These are phyloP conservation scores for Bolboschoenus planiculmis DNA, from an alignment of 176 grass and related monocot species.

Conservation along the genomic window DNA sequence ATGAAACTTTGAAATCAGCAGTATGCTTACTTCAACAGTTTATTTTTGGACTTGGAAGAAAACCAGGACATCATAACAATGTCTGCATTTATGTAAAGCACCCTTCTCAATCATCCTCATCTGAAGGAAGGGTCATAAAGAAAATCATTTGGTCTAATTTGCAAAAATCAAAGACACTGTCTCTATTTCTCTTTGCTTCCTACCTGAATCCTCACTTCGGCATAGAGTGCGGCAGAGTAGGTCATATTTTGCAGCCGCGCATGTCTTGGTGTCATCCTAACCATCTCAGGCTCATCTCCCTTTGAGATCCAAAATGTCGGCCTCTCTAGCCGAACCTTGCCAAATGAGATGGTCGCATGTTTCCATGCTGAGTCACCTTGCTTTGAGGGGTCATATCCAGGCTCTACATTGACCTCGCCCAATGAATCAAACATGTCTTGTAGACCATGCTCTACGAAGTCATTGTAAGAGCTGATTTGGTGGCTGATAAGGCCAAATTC, in stretches of 20 bases:
- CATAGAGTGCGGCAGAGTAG: slow-evolving; percentile 59
- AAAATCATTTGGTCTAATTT: neutral
- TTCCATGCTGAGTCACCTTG: slow-evolving; percentile 62
- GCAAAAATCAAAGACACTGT: neutral
- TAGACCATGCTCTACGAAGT: slow-evolving; percentile 65
- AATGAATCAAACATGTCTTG: slow-evolving; percentile 80
- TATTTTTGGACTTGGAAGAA: neutral
- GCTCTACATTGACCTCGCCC: slow-evolving; percentile 66
- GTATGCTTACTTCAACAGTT: neutral
- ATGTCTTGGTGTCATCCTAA: slow-evolving; percentile 63
- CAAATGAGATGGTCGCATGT: slow-evolving; percentile 66
- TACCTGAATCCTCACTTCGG: slow-evolving; percentile 68
- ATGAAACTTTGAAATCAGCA: neutral
- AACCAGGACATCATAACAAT: neutral
- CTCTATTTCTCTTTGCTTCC: neutral
- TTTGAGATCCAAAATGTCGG: slow-evolving; percentile 61
- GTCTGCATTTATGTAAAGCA: neutral
- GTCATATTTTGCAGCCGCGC: slow-evolving; percentile 94
- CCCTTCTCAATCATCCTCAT: neutral
- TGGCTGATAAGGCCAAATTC: slow-evolving; percentile 74
- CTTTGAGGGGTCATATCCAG: slow-evolving; percentile 77
- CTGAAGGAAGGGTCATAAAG: neutral
- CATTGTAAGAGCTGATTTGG: slow-evolving; percentile 82
- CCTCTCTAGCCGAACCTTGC: slow-evolving; percentile 47
- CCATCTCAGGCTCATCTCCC: slow-evolving; percentile 31